Conservation (phyloP, 2,329 filamentous ascomycete genomes). For the Penicillium sp. region DNA sequence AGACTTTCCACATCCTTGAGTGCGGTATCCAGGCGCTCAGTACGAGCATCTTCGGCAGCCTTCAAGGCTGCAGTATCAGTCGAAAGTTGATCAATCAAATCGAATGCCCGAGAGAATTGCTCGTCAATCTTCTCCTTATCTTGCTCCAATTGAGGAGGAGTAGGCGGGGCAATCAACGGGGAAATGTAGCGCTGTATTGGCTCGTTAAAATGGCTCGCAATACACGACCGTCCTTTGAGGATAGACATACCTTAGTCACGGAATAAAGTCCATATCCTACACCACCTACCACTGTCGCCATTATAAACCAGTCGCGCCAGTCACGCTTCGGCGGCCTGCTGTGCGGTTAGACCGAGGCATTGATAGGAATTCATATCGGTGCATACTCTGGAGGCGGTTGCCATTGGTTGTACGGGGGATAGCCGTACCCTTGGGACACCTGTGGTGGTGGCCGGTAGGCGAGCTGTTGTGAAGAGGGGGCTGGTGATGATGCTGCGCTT, state of each 20-base stretch:
- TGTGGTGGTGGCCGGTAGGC: constrained; percentile 43
- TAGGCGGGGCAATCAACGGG: constrained; percentile 88
- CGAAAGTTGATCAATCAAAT: constrained; percentile 84
- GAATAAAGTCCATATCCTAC: constrained; percentile 86
- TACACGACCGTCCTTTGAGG: no score
- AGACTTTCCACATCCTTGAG: constrained; percentile 82
- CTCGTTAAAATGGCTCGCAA: constrained; percentile 13
- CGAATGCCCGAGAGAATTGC: constrained; percentile 88
- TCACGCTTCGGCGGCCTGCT: constrained; percentile 70
- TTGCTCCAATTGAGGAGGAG: constrained; percentile 86
- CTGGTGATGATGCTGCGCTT: constrained; percentile 50
- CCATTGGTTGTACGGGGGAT: constrained; percentile 54
- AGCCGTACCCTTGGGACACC: constrained; percentile 46
- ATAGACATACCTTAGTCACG: constrained; percentile 68
- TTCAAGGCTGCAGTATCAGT: constrained; percentile 90
- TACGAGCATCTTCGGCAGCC: constrained; percentile 78
- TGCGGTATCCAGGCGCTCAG: constrained; percentile 77
- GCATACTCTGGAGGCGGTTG: constrained; percentile 57
- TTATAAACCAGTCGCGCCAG: constrained; percentile 99
- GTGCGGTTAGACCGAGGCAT: constrained; percentile 10
- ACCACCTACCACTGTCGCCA: constrained; percentile 91
- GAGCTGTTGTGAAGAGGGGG: constrained; percentile 46
- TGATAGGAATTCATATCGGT: not conserved
- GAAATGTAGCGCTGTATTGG: constrained; percentile 74
- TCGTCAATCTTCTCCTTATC: constrained; percentile 93